These are phyloP conservation scores for Sonneratia caseolaris DNA, from an alignment of 345 rosid species.

Conservation along the genomic window DNA sequence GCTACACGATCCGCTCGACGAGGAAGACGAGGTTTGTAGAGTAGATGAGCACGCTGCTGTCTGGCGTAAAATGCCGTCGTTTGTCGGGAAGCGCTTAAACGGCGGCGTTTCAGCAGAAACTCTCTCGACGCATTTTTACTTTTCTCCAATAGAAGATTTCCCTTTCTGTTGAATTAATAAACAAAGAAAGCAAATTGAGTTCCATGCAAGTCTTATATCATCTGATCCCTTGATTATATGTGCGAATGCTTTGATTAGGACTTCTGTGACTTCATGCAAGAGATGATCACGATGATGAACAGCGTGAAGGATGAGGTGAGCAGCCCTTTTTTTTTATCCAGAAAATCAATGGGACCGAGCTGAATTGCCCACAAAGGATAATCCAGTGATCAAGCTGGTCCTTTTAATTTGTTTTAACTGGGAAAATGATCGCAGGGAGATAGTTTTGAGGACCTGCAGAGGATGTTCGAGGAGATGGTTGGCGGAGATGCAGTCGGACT, in stretches of 20 bases:
- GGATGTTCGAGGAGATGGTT: conserved; percentile 80
- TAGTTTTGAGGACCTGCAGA: conserved; percentile 79
- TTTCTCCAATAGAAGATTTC: neutral
- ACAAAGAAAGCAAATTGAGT: too few relatives aligned
- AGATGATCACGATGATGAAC: conserved; percentile 88
- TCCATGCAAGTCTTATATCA: neutral
- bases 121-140: too few relatives aligned
- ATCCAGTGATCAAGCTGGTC: too few relatives aligned
- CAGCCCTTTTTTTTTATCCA: too few relatives aligned
- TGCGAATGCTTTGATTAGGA: conserved; percentile 35
- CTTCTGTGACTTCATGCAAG: conserved; percentile 79
- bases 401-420: neutral
- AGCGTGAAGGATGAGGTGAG: conserved; percentile 67
- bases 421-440: conserved; percentile 34
- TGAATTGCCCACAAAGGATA: too few relatives aligned
- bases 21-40: conserved; percentile 56
- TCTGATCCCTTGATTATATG: too few relatives aligned
- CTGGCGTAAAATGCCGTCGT: too few relatives aligned
- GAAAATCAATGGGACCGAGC: too few relatives aligned
- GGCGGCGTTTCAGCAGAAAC: too few relatives aligned
- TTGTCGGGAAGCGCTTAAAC: too few relatives aligned
- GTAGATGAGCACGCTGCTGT: too few relatives aligned
- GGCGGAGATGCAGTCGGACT: conserved; percentile 36
- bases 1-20: conserved; percentile 59
- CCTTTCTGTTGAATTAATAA: neutral